These are phyloP conservation scores for Cytospora piceicola DNA, from an alignment of 2,329 filamentous ascomycete species.

Conservation along the genomic window DNA sequence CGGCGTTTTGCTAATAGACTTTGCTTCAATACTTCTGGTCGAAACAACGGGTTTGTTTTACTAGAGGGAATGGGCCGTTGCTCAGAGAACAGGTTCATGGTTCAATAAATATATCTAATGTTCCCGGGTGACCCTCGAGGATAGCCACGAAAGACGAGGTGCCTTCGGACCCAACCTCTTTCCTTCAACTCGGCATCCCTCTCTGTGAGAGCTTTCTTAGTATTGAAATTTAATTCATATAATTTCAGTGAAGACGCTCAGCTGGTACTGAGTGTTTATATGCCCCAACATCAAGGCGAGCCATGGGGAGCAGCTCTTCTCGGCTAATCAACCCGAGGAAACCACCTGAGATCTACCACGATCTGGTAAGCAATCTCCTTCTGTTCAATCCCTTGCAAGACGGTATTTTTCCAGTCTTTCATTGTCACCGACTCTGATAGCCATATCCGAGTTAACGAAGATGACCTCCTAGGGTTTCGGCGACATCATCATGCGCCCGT, in stretches of 20 bases:
- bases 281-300: neutral
- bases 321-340: neutral
- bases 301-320: constrained; percentile 14
- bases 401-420: no score
- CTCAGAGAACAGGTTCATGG: no score
- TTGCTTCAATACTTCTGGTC: no score
- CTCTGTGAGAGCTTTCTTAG: neutral
- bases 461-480: neutral
- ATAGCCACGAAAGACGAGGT: neutral
- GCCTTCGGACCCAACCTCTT: neutral
- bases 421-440: neutral
- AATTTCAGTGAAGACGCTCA: no score
- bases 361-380: neutral
- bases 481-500: neutral
- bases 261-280: no score
- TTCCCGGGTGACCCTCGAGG: neutral
- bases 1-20: no score
- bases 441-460: neutral
- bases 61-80: no score
- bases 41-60: no score
- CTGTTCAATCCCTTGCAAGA: no score
- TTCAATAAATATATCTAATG: neutral
- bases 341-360: neutral
- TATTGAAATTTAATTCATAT: neutral
- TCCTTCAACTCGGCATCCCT: neutral